Conservation (phyloP, 306 rosid genomes). For the Hippophae gyantsensis region DNA sequence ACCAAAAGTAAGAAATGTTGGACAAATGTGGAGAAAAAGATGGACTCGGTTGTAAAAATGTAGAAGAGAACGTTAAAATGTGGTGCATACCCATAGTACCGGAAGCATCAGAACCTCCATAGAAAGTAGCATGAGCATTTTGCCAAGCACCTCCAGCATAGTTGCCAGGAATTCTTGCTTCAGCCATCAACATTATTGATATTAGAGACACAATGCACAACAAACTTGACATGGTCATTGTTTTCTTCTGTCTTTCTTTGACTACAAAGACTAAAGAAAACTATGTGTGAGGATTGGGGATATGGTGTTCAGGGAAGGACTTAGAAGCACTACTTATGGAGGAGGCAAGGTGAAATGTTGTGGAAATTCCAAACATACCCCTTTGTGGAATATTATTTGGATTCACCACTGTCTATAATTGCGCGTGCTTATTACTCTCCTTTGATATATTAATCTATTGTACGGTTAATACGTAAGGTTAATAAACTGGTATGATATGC, state of each 20-base stretch:
- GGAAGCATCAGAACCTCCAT: conserved; percentile 91
- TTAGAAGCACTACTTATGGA: conserved; percentile 57
- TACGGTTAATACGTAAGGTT: no score
- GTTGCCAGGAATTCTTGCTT: conserved; percentile 74
- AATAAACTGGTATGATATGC: no score
- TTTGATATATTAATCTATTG: no score
- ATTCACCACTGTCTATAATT: no score
- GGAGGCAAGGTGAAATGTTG: background rate
- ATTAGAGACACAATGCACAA: conserved; percentile 29
- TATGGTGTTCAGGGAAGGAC: conserved; percentile 15
- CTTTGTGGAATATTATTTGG: no score
- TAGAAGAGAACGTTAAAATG: background rate
- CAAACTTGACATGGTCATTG: conserved; percentile 29
- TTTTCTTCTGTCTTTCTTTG: background rate
- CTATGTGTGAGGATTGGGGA: background rate
- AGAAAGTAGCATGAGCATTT: conserved; percentile 87
- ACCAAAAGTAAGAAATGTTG: no score
- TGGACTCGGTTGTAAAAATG: background rate
- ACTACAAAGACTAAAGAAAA: background rate
- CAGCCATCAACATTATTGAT: conserved; percentile 28
- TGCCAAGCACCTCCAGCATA: conserved; percentile 68
- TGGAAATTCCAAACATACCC: no score
- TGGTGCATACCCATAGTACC: conserved; percentile 80
- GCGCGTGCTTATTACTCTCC: no score
- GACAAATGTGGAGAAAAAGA: no score